Evolutionary conservation across 495 filamentous ascomycete genomes (phyloP), one percentile per base, ranked within the genome.

Genomic region (Trypethelium eluteriae): DNA sequence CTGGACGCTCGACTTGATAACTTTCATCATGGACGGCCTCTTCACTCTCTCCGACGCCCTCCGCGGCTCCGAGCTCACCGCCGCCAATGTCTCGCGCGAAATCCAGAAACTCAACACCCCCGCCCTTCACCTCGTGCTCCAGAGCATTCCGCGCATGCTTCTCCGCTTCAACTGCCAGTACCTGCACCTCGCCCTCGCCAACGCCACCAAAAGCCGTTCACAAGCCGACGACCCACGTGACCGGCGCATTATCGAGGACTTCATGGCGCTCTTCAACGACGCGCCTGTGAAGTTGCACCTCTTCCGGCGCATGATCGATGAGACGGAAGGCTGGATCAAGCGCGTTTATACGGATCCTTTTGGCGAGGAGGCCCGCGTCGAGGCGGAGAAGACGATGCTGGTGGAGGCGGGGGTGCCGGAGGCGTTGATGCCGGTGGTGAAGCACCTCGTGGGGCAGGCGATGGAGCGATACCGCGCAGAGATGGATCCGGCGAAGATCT

Each of bases 131-230:
- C 78, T 92, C 61, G 78, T 92, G 61, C 83, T 93, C 34, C 87
- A 86, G 66, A 90, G 88, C 62, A 85, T 88, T 69, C 87, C 89
- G 14, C 85, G 91, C 11, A 83, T 85, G 56, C 87, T 92, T 70
- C 78, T 93, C 63, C 82, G 82, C 18, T 86, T 86, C 49, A 59
- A 59, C 32, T 59, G 53, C 53, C 53, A 59, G 18, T 59, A 59
- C 14, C 81, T 85, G 65, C 90, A 86, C 75, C 87, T 85, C 62
- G 84, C 83, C 38, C 81, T 92, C 39, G 71, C 34, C 50, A 64
- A 44, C 66, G 72, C 49, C 73, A 6, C 11, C 44, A 56, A 38
- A 25, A 35, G 5, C 10, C 11, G 41, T 18, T 16, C 32, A 18
- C 41, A 50, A 12, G 36, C n/a, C 36, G 47, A 38, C 6, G 63